phyloP scores from a whole-genome alignment of 2,329 filamentous ascomycete genomes.

The Aureobasidium sp. region DNA sequence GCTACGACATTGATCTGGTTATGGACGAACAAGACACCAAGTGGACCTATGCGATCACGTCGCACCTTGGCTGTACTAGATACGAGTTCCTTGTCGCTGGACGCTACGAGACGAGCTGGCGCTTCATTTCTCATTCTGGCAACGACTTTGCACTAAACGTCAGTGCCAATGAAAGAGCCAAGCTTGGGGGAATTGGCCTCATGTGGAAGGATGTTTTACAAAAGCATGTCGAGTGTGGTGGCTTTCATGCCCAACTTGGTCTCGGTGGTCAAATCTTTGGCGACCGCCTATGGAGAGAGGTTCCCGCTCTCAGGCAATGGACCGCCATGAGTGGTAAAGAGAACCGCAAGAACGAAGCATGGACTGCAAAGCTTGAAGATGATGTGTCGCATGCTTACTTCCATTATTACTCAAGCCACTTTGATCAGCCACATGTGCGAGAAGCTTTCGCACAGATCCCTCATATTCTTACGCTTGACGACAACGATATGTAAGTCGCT shows the following conservation, averaged over 20 bases:
- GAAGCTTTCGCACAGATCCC: conserved; percentile 98
- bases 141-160: conserved; percentile 92
- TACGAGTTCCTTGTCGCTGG: conserved; percentile 96
- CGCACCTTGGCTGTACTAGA: conserved; percentile 91
- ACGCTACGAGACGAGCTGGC: conserved; percentile 83
- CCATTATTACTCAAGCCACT: conserved; percentile 97
- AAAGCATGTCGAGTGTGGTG: conserved; percentile 92
- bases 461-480: conserved; percentile 85
- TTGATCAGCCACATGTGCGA: conserved; percentile 88
- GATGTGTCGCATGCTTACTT: conserved; percentile 96
- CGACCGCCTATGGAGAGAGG: conserved; percentile 92
- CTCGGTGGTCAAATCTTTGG: conserved; percentile 93
- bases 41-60: conserved; percentile 98
- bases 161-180: conserved; percentile 74
- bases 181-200: conserved; percentile 80
- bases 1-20: conserved; percentile 81
- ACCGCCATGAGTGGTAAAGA: conserved; percentile 88
- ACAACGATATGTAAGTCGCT: conserved; percentile 86
- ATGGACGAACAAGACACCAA: conserved; percentile 82
- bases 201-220: conserved; percentile 99
- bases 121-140: conserved; percentile 90
- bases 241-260: conserved; percentile 90
- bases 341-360: conserved; percentile 78
- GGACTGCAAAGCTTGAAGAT: conserved; percentile 92
- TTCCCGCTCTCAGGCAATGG: conserved; percentile 91